Evolutionary conservation across 2,329 filamentous ascomycete species (phyloP), one percentile per base, ranked within the genome.

Genomic region (Cryphonectria radicalis): DNA sequence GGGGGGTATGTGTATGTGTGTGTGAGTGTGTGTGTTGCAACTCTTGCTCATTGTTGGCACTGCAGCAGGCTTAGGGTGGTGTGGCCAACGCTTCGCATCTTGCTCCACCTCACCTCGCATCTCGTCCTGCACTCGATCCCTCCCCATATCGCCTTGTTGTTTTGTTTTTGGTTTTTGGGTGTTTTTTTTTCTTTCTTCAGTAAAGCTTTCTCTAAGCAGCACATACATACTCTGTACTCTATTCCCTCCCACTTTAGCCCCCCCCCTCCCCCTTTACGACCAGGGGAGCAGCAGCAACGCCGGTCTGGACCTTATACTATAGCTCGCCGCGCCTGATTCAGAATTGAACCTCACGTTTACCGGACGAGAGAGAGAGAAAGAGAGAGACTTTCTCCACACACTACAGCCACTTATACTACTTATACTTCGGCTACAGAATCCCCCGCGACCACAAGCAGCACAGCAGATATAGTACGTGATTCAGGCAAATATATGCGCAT

Each of bases 221-320:
- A 50, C 22, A 28, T 40, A 25, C n/a, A 25, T 22, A 69, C 57
- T 65, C 37, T 53, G 35, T 46, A 37, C 43, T 53, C 46, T 25
- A 14, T 66, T 19, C 43, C 43, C 17, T 37, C 42, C 68, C 28
- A 4, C 10, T 28, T 28, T 28, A 28, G 28, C 28, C 17, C 19
- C 32, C 32, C 32, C 32, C 40, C 28, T n/a, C 28, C 37, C 37
- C 43, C 57, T 11, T 43, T 67, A n/a, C 60, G 40, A 53, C 42
- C 57, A 5, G 57, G 53, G 4, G 59, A 59, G 37, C 62, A 35
- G 46, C 46, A 42, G 4, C 32, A 32, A 32, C 60, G 62, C 55
- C 50, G 14, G 19, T 63, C 57, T 68, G 37, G 62, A 59, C 69
- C 50, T 53, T 68, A 42, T 63, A 25, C 22, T 65, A 65, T 50